Evolutionary conservation across 768 basidiomycete genomes (phyloP).

Genomic region (Boletus eberwhitei): DNA sequence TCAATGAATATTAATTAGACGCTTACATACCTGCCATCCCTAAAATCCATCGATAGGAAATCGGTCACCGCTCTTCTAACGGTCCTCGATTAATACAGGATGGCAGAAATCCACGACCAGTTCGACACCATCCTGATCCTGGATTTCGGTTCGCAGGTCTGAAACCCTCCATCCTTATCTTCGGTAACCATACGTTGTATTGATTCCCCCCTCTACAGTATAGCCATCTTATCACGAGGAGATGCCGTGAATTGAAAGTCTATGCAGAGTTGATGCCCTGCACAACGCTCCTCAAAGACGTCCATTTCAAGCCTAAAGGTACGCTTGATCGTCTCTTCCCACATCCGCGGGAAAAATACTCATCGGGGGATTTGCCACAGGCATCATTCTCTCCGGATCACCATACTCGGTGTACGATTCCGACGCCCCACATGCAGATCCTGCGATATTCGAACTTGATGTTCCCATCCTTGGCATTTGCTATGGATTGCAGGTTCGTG

Average conservation of each 20-base stretch:
- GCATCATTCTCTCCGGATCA: conserved; percentile 95
- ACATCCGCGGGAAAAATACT: background rate
- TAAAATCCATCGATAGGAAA: background rate
- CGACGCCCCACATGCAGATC: conserved; percentile 92
- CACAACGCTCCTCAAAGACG: conserved; percentile 82
- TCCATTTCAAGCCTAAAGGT: conserved; percentile 96
- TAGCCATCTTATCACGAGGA: conserved; percentile 93
- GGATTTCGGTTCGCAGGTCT: conserved; percentile 95
- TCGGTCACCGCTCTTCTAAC: background rate
- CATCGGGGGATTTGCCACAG: conserved; percentile 34
- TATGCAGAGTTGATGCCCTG: conserved; percentile 98
- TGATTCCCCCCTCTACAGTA: conserved; percentile 52
- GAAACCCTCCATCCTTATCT: conserved; percentile 13
- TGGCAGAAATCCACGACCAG: conserved; percentile 90
- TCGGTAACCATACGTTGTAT: conserved; percentile 9
- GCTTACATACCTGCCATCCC: background rate
- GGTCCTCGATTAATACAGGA: conserved; percentile 22
- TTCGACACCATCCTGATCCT: conserved; percentile 96
- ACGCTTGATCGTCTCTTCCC: background rate
- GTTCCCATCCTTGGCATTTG: conserved; percentile 96
- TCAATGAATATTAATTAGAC: too few relatives aligned
- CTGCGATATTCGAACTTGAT: conserved; percentile 80
- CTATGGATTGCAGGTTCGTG: conserved; percentile 86
- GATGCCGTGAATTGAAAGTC: conserved; percentile 96
- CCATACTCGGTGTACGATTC: conserved; percentile 97